Evolutionary conservation across 169 alveolate species (phyloP), one percentile per base, ranked within the genome.

Genomic region (Cryptosporidium baileyi): DNA sequence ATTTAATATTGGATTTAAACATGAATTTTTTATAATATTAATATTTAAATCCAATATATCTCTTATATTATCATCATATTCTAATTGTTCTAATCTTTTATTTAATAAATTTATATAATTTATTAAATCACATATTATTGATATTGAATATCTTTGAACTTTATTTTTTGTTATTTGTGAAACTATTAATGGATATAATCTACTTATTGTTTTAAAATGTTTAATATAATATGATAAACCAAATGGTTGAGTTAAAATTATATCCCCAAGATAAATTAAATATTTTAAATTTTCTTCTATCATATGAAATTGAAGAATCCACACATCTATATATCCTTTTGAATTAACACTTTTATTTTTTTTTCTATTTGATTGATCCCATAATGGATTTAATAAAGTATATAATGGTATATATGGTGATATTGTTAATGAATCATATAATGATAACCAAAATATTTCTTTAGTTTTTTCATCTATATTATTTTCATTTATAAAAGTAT

Each of bases 331-430:
- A 40, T 74, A 59, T 4, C 85, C 67, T 24, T 36, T 74, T 17
- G 3, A 22, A 0, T n/a, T 38, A 5, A 41, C 28, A 13, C 38
- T 32, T 6, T 9, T 38, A 17, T 74, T 74, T 9, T 54, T 54
- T 38, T 74, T 74, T 74, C 67, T 74, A 15, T n/a, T 74, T 1
- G 85, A 74, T 24, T 74, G 85, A 40, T 74, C 74, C 85, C 85
- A 74, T 26, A 74, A 59, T 2, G 85, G 85, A 54, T 74, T 74
- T 7, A 74, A 57, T 38, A 74, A 54, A 32, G 52, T 74, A 24
- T 74, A 74, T 17, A 74, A n/a, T 24, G 67, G 85, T 7, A 74
- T 26, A 41, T 74, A 74, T 26, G 85, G 60, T 13, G 62, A 32
- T 17, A 74, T 74, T 0, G 60, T 54, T 24, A 74, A 34, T 32